Evolutionary conservation across 306 rosid genomes (phyloP).

Genomic region (Lotus japonicus): DNA sequence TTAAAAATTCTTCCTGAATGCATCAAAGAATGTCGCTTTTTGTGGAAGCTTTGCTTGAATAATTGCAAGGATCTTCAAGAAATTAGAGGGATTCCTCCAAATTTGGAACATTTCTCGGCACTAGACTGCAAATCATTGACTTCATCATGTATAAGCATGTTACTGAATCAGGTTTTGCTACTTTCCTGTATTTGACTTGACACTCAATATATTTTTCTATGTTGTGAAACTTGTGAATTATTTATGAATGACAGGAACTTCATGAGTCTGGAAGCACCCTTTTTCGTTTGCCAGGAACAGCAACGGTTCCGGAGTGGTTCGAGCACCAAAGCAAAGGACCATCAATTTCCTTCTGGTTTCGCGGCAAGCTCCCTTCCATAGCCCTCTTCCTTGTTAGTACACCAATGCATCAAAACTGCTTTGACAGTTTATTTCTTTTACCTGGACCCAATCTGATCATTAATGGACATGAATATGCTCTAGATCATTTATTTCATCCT

Average conservation of each 20-base stretch:
- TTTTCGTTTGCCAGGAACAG: not conserved
- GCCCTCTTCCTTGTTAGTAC: not conserved
- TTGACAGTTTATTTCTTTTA: no score
- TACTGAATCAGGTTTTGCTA: slow-evolving; percentile 11
- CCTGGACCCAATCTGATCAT: no score
- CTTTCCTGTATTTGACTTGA: no score
- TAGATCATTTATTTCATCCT: no score
- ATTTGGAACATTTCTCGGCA: not conserved
- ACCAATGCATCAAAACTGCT: not conserved
- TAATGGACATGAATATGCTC: no score
- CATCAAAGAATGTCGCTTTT: not conserved
- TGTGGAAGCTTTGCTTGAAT: not conserved
- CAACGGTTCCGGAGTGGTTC: slow-evolving; percentile 8
- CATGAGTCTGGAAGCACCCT: not conserved
- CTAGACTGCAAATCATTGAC: not conserved
- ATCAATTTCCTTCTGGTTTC: slow-evolving; percentile 5
- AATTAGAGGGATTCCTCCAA: slow-evolving; percentile 8
- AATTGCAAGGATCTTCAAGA: not conserved
- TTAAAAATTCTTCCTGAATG: not conserved
- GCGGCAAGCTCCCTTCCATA: not conserved
- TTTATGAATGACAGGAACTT: not conserved
- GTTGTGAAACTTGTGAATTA: not conserved
- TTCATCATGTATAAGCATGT: not conserved
- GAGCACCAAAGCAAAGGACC: not conserved
- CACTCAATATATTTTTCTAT: no score